These are phyloP conservation scores for Didymosphaeria variabile DNA, from an alignment of 2,329 filamentous ascomycete genomes.

Conservation along the genomic window DNA sequence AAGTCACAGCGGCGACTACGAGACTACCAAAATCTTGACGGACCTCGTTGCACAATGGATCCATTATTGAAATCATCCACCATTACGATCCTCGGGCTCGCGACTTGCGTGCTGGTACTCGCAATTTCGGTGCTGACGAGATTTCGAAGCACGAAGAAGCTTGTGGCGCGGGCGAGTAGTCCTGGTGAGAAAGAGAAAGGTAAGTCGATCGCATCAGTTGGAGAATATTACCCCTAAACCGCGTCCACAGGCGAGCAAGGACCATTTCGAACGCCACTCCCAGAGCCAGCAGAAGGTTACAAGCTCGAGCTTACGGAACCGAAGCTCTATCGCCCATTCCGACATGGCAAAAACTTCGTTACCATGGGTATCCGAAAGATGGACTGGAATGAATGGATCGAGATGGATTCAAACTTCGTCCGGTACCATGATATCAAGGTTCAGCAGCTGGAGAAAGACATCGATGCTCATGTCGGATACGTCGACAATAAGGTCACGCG, in stretches of 20 bases:
- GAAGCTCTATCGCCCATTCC: slow-evolving; percentile 16
- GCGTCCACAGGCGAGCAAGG: not conserved
- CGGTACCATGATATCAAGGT: slow-evolving; percentile 16
- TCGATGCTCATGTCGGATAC: slow-evolving; percentile 14
- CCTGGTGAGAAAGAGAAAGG: slow-evolving; percentile 8
- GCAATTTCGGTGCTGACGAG: not conserved
- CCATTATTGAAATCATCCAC: not conserved
- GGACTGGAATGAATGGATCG: slow-evolving; percentile 19
- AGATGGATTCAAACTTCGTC: slow-evolving; percentile 18
- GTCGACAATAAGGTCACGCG: slow-evolving; percentile 16
- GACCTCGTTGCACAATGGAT: not conserved
- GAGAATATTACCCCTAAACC: not conserved
- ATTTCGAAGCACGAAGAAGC: not conserved
- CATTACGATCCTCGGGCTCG: not conserved
- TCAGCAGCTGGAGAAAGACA: slow-evolving; percentile 8
- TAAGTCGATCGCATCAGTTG: not conserved
- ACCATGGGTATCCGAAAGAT: slow-evolving; percentile 19
- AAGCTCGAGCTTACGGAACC: slow-evolving; percentile 11
- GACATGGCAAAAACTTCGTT: slow-evolving; percentile 16
- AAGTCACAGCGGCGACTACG: not conserved
- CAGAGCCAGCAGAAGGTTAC: slow-evolving; percentile 9
- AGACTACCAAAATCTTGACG: not conserved
- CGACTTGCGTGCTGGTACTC: slow-evolving; percentile 6
- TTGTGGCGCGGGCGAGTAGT: not conserved
- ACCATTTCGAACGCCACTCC: slow-evolving; percentile 9